Conservation (phyloP, 306 rosid genomes). For the Gleditsia sinensis region DNA sequence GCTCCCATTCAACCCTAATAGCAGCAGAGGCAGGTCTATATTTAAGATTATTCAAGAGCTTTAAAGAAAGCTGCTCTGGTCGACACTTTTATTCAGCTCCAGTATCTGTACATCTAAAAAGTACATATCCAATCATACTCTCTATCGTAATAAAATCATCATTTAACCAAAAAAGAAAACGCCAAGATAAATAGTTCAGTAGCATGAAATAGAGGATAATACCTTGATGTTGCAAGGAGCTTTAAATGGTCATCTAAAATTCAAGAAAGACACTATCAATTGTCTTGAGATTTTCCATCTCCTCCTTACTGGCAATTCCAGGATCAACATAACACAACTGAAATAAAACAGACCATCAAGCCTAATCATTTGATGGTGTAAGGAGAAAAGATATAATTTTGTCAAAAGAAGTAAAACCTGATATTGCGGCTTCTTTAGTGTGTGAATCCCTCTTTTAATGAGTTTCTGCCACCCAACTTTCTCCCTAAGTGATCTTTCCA, state of each 20-base stretch:
- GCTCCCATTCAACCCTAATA: conserved; percentile 45
- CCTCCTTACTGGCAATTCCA: conserved; percentile 63
- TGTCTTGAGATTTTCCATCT: conserved; percentile 66
- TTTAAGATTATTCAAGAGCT: conserved; percentile 46
- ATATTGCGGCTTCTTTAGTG: conserved; percentile 74
- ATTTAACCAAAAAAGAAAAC: neutral
- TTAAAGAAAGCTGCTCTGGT: conserved; percentile 22
- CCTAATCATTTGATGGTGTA: neutral
- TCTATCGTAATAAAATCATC: conserved; percentile 3
- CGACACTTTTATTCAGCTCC: neutral
- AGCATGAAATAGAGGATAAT: neutral
- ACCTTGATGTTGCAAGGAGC: conserved; percentile 27
- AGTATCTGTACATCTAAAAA: neutral
- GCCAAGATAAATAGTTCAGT: neutral
- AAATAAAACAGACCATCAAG: conserved; percentile 44
- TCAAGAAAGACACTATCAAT: conserved; percentile 69
- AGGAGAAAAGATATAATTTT: conserved; percentile 9
- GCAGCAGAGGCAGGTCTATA: conserved; percentile 51
- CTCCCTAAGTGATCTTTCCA: conserved; percentile 60
- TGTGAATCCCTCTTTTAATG: conserved; percentile 71
- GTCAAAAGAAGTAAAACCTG: conserved; percentile 53
- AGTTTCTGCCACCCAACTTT: conserved; percentile 73
- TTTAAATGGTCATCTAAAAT: conserved; percentile 42
- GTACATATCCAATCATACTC: neutral
- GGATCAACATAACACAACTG: conserved; percentile 84